Evolutionary conservation across 148 eudicot genomes (phyloP).

Genomic region (Silene latifolia): DNA sequence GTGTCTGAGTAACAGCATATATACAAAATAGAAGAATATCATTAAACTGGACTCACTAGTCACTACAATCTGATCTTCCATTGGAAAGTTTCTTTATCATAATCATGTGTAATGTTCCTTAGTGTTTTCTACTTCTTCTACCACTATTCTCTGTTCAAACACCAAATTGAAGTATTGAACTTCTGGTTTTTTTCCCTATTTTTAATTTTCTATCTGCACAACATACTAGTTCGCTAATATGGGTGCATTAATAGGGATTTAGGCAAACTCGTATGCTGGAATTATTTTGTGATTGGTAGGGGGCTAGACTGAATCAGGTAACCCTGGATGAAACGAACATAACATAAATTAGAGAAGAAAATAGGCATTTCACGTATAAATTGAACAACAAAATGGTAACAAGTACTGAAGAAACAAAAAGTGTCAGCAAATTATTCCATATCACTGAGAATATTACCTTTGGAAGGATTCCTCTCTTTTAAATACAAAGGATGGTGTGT

Average conservation of each 20-base stretch:
- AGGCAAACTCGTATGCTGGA: not conserved
- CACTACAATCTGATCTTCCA: slow-evolving; percentile 1
- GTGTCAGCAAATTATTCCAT: slow-evolving; percentile 4
- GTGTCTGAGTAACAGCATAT: too few relatives aligned
- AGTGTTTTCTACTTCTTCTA: not conserved
- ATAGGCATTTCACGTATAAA: not conserved
- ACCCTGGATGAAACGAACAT: not conserved
- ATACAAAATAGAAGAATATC: not conserved
- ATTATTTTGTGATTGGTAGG: not conserved
- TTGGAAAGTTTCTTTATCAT: not conserved
- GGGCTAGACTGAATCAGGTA: not conserved
- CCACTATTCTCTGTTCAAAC: not conserved
- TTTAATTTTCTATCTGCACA: too few relatives aligned
- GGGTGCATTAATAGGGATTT: not conserved
- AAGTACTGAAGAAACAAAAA: slow-evolving; percentile 6
- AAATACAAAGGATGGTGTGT: slow-evolving; percentile 1
- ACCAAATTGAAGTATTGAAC: not conserved
- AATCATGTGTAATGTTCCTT: not conserved
- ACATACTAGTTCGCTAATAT: not conserved
- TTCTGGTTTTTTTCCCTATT: not conserved
- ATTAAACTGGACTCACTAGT: slow-evolving; percentile 6
- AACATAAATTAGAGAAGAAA: not conserved
- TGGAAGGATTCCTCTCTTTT: slow-evolving; percentile 17
- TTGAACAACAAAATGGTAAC: not conserved
- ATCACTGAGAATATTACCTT: slow-evolving; percentile 5